phyloP scores from a whole-genome alignment of 2,329 filamentous ascomycete species.

The Fusarium sp. region DNA sequence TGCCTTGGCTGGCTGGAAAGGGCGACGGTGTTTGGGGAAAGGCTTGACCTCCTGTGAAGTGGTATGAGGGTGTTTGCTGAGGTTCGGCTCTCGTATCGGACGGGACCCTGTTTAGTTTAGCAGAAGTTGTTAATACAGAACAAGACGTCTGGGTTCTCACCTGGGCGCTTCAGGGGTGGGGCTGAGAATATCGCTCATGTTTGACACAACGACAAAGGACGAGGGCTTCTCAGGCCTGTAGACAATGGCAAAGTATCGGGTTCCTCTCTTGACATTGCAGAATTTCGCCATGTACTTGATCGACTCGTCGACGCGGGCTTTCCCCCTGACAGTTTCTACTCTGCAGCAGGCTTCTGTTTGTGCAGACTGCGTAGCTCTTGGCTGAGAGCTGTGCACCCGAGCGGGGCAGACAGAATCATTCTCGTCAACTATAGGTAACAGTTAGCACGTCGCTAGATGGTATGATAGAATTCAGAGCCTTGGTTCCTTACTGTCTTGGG shows the following conservation, averaged over 20 bases:
- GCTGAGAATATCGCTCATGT: background rate
- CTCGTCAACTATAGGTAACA: background rate
- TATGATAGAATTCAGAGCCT: background rate
- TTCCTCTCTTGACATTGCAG: background rate
- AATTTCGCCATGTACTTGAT: background rate
- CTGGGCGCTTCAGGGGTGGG: background rate
- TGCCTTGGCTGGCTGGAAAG: background rate
- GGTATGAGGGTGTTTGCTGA: background rate
- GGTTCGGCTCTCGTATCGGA: background rate
- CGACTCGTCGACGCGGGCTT: background rate
- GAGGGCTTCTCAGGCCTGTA: background rate
- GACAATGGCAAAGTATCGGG: slow-evolving; percentile 7
- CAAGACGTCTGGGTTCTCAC: background rate
- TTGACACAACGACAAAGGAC: background rate
- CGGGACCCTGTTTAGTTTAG: background rate
- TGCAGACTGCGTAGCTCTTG: background rate
- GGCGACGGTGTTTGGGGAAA: background rate
- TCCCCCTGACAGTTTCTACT: background rate
- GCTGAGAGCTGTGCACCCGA: background rate
- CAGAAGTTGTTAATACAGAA: background rate
- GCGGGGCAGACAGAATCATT: background rate
- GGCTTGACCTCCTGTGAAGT: background rate
- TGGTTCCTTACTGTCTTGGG: background rate
- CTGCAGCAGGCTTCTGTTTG: background rate
- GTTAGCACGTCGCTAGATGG: background rate